phyloP scores from a whole-genome alignment of 129 eudicot genomes.

The Calendula officinalis region DNA sequence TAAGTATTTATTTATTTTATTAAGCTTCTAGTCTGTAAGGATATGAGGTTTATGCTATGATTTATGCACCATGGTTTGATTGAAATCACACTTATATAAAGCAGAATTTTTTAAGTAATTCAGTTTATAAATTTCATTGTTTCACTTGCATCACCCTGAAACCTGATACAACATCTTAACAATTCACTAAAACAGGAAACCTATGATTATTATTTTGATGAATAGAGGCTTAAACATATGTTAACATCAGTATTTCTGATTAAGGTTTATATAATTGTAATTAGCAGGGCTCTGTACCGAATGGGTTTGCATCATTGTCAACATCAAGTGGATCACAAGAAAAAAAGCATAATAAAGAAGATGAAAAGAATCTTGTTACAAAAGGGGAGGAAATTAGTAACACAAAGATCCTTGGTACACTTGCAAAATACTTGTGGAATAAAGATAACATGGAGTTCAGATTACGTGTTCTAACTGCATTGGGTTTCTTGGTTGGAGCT shows the following conservation, averaged over 20 bases:
- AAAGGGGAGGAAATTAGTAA: slow-evolving; percentile 56
- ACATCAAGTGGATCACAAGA: slow-evolving; percentile 51
- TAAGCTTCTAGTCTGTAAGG: neutral
- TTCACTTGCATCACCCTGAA: slow-evolving; percentile 6
- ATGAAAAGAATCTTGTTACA: slow-evolving; percentile 26
- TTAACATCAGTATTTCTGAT: slow-evolving; percentile 13
- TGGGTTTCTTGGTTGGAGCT: slow-evolving; percentile 88
- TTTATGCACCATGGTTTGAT: neutral
- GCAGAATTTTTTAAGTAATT: neutral
- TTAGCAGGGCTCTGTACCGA: slow-evolving; percentile 49
- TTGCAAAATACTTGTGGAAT: slow-evolving; percentile 84
- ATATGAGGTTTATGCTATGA: neutral
- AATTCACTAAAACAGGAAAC: neutral
- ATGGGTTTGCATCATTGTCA: slow-evolving; percentile 55
- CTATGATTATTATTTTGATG: neutral
- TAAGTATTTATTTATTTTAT: no score
- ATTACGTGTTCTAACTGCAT: slow-evolving; percentile 68
- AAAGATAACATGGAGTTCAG: slow-evolving; percentile 88
- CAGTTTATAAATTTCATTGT: neutral
- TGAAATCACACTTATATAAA: neutral
- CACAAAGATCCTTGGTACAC: slow-evolving; percentile 64
- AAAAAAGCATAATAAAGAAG: slow-evolving; percentile 35
- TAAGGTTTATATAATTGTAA: slow-evolving; percentile 14
- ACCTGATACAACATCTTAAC: neutral
- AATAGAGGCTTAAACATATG: neutral